These are phyloP conservation scores for Sonneratia alba DNA, from an alignment of 345 rosid genomes.

Conservation along the genomic window DNA sequence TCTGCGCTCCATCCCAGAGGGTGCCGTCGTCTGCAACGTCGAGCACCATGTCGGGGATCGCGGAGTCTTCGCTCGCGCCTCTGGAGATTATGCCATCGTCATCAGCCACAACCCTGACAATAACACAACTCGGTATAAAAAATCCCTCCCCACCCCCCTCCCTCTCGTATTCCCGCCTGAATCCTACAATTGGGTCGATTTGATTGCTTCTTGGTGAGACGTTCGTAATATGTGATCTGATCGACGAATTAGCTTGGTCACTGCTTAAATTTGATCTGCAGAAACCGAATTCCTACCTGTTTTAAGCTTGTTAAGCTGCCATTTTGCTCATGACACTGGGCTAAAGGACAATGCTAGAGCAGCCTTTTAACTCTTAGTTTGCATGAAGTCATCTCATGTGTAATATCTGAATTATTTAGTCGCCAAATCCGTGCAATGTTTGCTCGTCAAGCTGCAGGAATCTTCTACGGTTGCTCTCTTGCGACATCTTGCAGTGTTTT, in stretches of 20 bases:
- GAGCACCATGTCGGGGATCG: constrained; percentile 47
- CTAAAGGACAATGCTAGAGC: too few species aligned
- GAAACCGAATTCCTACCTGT: neutral
- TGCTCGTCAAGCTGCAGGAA: too few species aligned
- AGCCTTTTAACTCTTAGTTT: too few species aligned
- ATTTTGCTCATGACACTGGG: neutral
- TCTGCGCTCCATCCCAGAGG: constrained; percentile 38
- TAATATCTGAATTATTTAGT: too few species aligned
- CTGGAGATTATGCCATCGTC: constrained; percentile 39
- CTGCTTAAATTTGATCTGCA: neutral
- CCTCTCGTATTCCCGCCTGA: neutral
- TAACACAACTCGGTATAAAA: constrained; percentile 30
- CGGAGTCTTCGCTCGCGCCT: constrained; percentile 30
- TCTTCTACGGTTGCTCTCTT: neutral
- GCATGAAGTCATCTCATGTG: too few species aligned
- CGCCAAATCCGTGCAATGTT: neutral
- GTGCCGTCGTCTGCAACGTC: constrained; percentile 42
- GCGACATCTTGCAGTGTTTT: neutral
- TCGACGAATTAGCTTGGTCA: neutral
- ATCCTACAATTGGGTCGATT: neutral
- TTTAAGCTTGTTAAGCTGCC: neutral
- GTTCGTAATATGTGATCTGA: neutral
- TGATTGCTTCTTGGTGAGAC: neutral
- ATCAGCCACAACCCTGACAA: constrained; percentile 45
- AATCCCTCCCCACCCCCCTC: neutral